phyloP scores from a whole-genome alignment of 345 rosid species.

The Abelmoschus esculentus region DNA sequence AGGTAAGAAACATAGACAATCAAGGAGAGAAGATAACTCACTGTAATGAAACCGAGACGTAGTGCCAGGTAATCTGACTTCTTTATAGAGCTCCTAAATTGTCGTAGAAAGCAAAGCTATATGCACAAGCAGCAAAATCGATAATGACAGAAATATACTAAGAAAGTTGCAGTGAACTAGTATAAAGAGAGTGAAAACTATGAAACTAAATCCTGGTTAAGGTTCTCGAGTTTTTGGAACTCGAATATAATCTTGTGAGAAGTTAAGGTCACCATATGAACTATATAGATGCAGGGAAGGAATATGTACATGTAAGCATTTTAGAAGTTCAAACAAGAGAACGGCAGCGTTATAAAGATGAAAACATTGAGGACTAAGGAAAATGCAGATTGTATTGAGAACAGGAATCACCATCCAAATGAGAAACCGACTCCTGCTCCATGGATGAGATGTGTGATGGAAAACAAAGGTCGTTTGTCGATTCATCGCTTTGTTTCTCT shows the following conservation, averaged over 20 bases:
- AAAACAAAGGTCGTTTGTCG: constrained; percentile 76
- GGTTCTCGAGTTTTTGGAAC: not conserved
- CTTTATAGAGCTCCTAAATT: constrained; percentile 64
- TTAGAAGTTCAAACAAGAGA: not conserved
- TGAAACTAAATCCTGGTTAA: not conserved
- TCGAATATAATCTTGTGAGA: not conserved
- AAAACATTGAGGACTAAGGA: not conserved
- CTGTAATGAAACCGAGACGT: constrained; percentile 75
- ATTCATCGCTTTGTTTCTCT: constrained; percentile 55
- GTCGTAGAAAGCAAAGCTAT: constrained; percentile 89
- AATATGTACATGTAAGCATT: not conserved
- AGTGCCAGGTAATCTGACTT: constrained; percentile 88
- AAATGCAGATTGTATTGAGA: not conserved
- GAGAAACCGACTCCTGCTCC: constrained; percentile 82
- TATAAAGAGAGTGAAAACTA: not conserved
- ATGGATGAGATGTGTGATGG: constrained; percentile 93
- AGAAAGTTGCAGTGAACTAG: not conserved
- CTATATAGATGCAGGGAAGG: not conserved
- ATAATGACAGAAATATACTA: not conserved
- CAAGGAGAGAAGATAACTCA: constrained; percentile 28
- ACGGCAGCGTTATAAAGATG: not conserved
- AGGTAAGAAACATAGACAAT: not conserved
- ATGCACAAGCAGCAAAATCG: not conserved
- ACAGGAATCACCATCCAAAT: constrained; percentile 72
- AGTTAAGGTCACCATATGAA: not conserved